Evolutionary conservation across 2,329 filamentous ascomycete species (phyloP), one percentile per base, ranked within the genome.

Genomic region (Epichloe elymi): DNA sequence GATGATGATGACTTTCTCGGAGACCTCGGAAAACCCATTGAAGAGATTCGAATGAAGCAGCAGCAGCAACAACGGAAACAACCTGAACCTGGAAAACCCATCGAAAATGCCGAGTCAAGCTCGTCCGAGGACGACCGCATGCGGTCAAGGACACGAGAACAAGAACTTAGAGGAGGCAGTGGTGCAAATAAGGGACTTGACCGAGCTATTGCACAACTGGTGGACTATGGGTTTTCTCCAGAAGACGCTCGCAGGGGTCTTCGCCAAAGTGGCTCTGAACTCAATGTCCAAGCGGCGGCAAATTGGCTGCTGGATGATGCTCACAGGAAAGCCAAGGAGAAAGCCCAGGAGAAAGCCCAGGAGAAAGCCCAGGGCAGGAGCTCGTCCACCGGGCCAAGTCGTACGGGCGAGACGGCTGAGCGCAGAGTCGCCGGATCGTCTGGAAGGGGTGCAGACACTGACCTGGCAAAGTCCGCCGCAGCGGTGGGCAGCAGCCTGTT

Each of bases 221-320:
- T 96, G 3, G 91, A 96, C 58, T 97, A 97, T 80, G 93, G 93
- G 0, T 98, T 98, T 59, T 82, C 88, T 0, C 77, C 82, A 0
- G 87, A 95, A 53, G 88, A 89, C 60, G 85, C 93, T n/a, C 78
- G 79, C 50, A 75, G 84, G 55, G 93, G 89, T 5, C 69, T 98
- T 40, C 81, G 82, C 11, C 85, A 88, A 60, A 95, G 86, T 35
- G 85, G 88, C 4, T 83, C 82, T 3, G 87, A 88, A 2, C 69
- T 82, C 1, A 85, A 96, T 62, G 80, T 95, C 10, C 88, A 95
- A 65, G 84, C 82, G 46, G 91, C 91, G 2, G 88, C 95, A 6
- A 84, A 90, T 40, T 94, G 85, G 82, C 75, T 98, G 10, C 70
- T 98, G 37, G 93, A 94, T 52, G 87, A 95, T 63, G 93, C 93